Base-by-base conservation (phyloP, 1,139 yeast species). In the Kodamaea ohmeri region DNA sequence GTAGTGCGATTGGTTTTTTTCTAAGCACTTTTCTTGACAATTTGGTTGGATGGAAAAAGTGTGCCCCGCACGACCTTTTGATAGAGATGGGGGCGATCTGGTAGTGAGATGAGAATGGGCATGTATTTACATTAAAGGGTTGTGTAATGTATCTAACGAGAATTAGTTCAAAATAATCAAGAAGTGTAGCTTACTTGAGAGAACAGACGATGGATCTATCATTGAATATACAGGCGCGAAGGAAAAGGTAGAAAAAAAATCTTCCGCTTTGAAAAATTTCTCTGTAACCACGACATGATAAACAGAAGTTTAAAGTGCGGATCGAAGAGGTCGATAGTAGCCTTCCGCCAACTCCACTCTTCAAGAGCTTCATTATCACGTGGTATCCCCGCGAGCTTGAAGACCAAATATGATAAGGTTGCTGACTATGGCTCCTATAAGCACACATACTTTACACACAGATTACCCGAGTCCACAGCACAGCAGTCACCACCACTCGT, bases 401-500 rank as follows among this genome's bases (percentile, higher is more conserved):
- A 59, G 42, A 63, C 69, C 16, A 49, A 47, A 37, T 64, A 62
- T 48, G 61, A 58, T 24, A 48, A 58, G 19, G 49, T 65, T 36
- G 53, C 60, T 40, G 67, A 69, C 50, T 69, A 67, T 49, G 69
- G 69, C 18, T 63, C 69, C 36, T 68, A 68, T 56, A 68, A 58
- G 49, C 60, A 65, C 50, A 67, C 63, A 36, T 56, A 65, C 30
- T 69, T 66, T 57, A 68, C 75, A 31, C 76, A 71, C 46, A 63
- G 75, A 55, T 62, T 71, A 46, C 75, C 76, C 6, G 76, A 70
- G 53, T 63, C 73, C 5, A 66, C 75, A 6, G 76, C 76, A 15
- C 67, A 66, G 46, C 76, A 77, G 55, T 78, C 87, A 13, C 86
- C 96, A 2, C 75, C 82, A 17, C 69, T 92, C 41, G 74, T 75